Conservation (phyloP, 176 grass and related monocot species). For the Musa acuminata region DNA sequence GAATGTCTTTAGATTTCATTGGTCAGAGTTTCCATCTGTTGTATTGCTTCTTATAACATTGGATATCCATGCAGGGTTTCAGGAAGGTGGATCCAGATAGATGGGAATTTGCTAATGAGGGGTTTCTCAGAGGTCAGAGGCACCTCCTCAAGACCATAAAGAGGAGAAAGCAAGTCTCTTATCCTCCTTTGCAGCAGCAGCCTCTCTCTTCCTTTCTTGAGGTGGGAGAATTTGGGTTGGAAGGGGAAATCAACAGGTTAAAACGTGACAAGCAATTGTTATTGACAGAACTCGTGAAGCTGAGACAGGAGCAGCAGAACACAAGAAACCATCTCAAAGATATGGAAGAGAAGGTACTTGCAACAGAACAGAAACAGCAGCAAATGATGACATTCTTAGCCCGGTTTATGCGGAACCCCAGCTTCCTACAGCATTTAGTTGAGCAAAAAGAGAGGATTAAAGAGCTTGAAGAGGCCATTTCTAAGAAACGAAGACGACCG, state of each 20-base stretch:
- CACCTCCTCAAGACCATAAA: slow-evolving; percentile 86
- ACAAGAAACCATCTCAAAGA: slow-evolving; percentile 51
- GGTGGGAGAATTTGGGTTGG: slow-evolving; percentile 71
- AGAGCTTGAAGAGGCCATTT: slow-evolving; percentile 68
- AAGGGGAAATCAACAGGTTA: slow-evolving; percentile 61
- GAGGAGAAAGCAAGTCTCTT: slow-evolving; percentile 41
- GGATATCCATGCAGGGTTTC: slow-evolving; percentile 44
- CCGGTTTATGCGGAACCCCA: slow-evolving; percentile 54
- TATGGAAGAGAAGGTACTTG: slow-evolving; percentile 74
- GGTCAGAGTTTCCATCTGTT: not conserved
- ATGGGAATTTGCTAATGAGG: slow-evolving; percentile 94
- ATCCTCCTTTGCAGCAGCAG: slow-evolving; percentile 51
- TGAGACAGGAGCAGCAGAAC: slow-evolving; percentile 85
- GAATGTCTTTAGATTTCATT: not conserved
- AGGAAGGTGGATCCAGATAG: slow-evolving; percentile 84
- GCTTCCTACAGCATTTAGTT: slow-evolving; percentile 54
- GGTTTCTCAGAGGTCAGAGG: slow-evolving; percentile 67
- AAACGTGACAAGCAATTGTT: slow-evolving; percentile 74
- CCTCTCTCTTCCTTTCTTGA: slow-evolving; percentile 54
- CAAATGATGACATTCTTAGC: slow-evolving; percentile 83
- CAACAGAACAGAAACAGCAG: slow-evolving; percentile 76
- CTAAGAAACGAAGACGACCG: slow-evolving; percentile 63
- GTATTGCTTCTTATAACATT: too few species aligned
- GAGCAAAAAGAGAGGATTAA: slow-evolving; percentile 53
- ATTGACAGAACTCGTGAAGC: slow-evolving; percentile 78